A percentile compares a stretch with the other conserved stretches of the same genome.
Evolutionary conservation across 1,284 basidiomycete genomes (phyloP).

Genomic region (Ceratobasidium sp.): DNA sequence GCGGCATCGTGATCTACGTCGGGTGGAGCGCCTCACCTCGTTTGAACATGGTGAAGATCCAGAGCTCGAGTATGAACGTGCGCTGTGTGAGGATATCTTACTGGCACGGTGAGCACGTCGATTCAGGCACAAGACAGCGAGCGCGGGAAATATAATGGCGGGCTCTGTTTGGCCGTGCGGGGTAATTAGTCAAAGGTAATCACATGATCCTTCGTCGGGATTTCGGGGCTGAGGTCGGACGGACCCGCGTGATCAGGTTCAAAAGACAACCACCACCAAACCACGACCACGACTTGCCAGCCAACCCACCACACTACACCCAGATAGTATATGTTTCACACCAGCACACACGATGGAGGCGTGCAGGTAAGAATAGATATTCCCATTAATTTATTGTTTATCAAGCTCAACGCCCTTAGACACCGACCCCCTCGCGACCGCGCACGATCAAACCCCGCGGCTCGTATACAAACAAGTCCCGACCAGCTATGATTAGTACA

Average conservation of each 20-base stretch:
- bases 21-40: neutral
- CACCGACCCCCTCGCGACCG: conserved; percentile 29
- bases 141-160: neutral
- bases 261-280: neutral
- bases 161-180: conserved; percentile 7
- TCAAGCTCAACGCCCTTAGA: conserved; percentile 4
- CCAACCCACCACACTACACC: neutral
- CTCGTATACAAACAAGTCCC: conserved; percentile 25
- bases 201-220: conserved; percentile 43
- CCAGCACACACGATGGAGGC: conserved; percentile 29
- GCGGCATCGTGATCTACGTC: neutral
- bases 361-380: conserved; percentile 1
- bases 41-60: neutral
- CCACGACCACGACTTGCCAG: neutral
- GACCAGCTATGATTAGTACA: conserved; percentile 33
- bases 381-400: neutral
- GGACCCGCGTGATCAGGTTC: conserved; percentile 14
- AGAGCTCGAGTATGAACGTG: neutral
- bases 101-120: neutral
- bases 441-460: conserved; percentile 27
- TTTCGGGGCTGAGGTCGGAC: conserved; percentile 32
- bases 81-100: neutral
- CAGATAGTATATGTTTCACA: conserved; percentile 26
- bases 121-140: too few relatives aligned
- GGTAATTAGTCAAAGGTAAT: neutral